Base-by-base conservation (phyloP, 306 rosid genomes). In the Castanea sativa region DNA sequence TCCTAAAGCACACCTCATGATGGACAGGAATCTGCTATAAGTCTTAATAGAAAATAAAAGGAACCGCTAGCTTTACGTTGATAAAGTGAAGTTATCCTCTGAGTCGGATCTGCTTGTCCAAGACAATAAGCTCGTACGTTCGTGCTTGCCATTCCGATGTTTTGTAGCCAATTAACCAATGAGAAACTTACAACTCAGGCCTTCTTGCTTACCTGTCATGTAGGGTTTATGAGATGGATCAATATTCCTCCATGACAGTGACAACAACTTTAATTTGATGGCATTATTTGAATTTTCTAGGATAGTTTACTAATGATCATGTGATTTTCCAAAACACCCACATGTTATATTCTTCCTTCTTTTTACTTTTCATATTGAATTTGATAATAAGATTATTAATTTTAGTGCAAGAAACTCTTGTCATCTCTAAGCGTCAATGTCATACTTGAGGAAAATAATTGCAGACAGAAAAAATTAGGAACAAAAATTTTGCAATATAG, bases 131-230 rank as follows among this genome's bases (percentile, higher is more conserved):
- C 76, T 80, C 59, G 51, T 29, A 74, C 55, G 78, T 83, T 87
- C 88, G 88, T 85, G 91, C 88, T 78, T 77, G 80, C 83, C 90
- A 81, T 78, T 65, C 73, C 69, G 74, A 63, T 72, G 79, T 86
- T 80, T 85, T 20, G 61, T 81, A 35, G 51, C 81, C 45, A 38
- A 38, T 38, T 57, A 77, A 55, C 92, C 89, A 89, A 88, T 87
- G 2, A 74, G 74, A 86, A 83, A 76, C 56, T 61, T 88, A 83
- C 98, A 90, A 83, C 85, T 86, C 91, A 83, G 33, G 73, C 76
- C 51, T 21, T 29, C 76, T 76, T 59, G 81, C 69, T 83, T 59
- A 84, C 87, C 85, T 87, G 83, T 81, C 86, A 67, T 82, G 61
- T 64, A 41, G 73, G 78, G 76, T 81, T 73, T 79, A 78, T 71